A percentile compares a stretch with the other conserved stretches of the same genome.
These are phyloP conservation scores for Pisolithus microcarpus DNA, from an alignment of 768 basidiomycete genomes.

Conservation along the genomic window DNA sequence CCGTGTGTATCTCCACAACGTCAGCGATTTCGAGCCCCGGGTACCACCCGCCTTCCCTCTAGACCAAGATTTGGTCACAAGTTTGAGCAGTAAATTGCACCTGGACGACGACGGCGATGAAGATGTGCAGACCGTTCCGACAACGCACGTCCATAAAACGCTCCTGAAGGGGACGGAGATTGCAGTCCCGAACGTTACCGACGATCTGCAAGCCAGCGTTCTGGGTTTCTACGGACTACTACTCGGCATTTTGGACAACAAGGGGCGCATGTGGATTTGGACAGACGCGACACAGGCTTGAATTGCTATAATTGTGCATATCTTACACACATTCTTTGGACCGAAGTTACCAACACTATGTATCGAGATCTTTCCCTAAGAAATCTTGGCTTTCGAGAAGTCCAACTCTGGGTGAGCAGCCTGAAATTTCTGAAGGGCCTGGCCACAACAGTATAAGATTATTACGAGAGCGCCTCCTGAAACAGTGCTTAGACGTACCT, in stretches of 20 bases:
- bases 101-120: slow-evolving; percentile 25
- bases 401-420: slow-evolving; percentile 88
- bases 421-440: slow-evolving; percentile 88
- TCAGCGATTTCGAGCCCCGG: slow-evolving; percentile 40
- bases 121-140: background rate
- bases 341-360: background rate
- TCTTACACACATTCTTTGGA: background rate
- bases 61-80: slow-evolving; percentile 19
- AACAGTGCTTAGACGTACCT: slow-evolving; percentile 39
- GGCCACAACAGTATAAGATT: background rate
- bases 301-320: slow-evolving; percentile 5
- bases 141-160: slow-evolving; percentile 11
- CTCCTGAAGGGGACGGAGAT: slow-evolving; percentile 18
- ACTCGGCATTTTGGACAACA: slow-evolving; percentile 14
- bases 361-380: slow-evolving; percentile 30
- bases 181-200: slow-evolving; percentile 8
- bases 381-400: slow-evolving; percentile 87
- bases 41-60: slow-evolving; percentile 36
- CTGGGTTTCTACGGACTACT: slow-evolving; percentile 37
- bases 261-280: slow-evolving; percentile 23
- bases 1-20: slow-evolving; percentile 39
- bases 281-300: slow-evolving; percentile 5
- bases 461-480: background rate
- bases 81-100: slow-evolving; percentile 17
- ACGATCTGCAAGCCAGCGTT: slow-evolving; percentile 33